These are phyloP conservation scores for Rhodotorula kratochvilovae DNA, from an alignment of 768 basidiomycete species.

Conservation along the genomic window DNA sequence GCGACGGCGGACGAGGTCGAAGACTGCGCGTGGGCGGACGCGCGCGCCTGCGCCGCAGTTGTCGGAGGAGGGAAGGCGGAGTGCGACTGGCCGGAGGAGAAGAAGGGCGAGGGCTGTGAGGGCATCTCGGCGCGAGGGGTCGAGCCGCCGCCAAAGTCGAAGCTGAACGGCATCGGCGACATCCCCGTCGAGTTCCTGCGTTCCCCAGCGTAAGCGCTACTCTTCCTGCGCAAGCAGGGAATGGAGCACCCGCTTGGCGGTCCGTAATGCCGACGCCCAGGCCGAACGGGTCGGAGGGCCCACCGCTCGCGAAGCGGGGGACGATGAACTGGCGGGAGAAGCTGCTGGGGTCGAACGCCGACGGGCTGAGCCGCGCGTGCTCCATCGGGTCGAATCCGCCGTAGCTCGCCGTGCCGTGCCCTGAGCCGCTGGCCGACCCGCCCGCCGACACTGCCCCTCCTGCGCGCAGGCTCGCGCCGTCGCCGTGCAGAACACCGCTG, in stretches of 20 bases:
- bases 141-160: background rate
- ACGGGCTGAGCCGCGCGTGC: constrained; percentile 24
- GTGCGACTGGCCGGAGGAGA: background rate
- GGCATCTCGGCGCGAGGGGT: background rate
- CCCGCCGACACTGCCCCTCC: background rate
- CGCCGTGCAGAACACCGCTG: background rate
- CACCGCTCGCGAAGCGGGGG: constrained; percentile 28
- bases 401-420: background rate
- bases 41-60: background rate
- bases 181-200: background rate
- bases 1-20: background rate
- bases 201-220: background rate
- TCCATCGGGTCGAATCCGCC: constrained; percentile 32
- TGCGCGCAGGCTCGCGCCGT: background rate
- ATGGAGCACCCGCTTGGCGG: constrained; percentile 5
- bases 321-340: constrained; percentile 28
- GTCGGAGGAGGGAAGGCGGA: background rate
- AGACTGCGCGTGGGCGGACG: background rate
- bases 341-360: constrained; percentile 31
- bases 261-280: constrained; percentile 25
- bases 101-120: constrained; percentile 18
- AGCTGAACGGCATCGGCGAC: constrained; percentile 31
- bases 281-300: constrained; percentile 15
- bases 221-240: background rate
- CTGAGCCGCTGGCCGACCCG: background rate